phyloP scores from a whole-genome alignment of 805 yeast species.

The Starmerella bacillaris region DNA sequence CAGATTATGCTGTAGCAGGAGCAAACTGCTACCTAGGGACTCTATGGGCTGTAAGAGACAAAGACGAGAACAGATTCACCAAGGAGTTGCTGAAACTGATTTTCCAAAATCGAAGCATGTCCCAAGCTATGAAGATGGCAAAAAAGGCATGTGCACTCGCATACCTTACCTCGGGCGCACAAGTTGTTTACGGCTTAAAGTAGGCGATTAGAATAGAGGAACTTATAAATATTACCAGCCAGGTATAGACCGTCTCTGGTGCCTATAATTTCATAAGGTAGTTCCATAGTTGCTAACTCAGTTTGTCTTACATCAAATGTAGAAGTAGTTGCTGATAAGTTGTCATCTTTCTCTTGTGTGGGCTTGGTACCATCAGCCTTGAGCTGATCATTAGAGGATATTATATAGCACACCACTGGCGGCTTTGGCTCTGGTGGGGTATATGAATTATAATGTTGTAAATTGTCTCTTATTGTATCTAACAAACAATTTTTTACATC shows the following conservation, averaged over 20 bases:
- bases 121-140: slow-evolving; percentile 40
- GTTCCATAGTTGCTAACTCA: slow-evolving; percentile 2
- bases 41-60: slow-evolving; percentile 94
- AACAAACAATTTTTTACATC: not conserved
- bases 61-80: slow-evolving; percentile 74
- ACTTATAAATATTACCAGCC: slow-evolving; percentile 9
- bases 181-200: slow-evolving; percentile 80
- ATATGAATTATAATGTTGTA: too few species aligned
- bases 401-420: too few species aligned
- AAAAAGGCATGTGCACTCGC: slow-evolving; percentile 51
- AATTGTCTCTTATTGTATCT: too few species aligned
- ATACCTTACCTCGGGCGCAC: slow-evolving; percentile 82
- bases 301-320: too few species aligned
- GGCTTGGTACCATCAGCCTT: too few species aligned
- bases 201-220: not conserved
- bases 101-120: slow-evolving; percentile 16
- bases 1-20: slow-evolving; percentile 61
- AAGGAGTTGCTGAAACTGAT: slow-evolving; percentile 32
- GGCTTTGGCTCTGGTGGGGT: too few species aligned
- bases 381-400: too few species aligned
- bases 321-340: too few species aligned
- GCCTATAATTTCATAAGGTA: slow-evolving; percentile 5
- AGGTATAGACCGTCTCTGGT: slow-evolving; percentile 7
- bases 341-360: too few species aligned
- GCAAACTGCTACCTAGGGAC: slow-evolving; percentile 70